Evolutionary conservation across 768 basidiomycete species (phyloP).

Genomic region (Mycena amicta): DNA sequence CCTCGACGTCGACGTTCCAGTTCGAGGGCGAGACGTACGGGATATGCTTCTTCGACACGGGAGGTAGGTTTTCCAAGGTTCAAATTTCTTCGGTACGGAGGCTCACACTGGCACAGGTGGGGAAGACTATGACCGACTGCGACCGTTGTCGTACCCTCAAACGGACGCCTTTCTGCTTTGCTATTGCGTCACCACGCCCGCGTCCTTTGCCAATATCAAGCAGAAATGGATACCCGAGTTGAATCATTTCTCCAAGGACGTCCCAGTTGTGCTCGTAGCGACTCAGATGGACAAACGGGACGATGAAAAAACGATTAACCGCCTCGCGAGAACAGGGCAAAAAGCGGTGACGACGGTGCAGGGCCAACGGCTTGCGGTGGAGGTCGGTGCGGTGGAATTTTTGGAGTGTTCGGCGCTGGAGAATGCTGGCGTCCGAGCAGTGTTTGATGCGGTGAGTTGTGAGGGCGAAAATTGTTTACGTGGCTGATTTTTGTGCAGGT

Average conservation of each 20-base stretch:
- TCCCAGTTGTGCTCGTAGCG: constrained; percentile 94
- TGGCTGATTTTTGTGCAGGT: no score
- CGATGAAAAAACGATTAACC: neutral
- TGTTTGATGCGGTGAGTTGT: neutral
- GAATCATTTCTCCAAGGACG: constrained; percentile 97
- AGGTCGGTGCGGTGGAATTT: constrained; percentile 3
- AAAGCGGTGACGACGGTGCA: neutral
- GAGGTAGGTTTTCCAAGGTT: no score
- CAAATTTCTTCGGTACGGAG: no score
- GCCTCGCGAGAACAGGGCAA: neutral
- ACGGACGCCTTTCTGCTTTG: neutral
- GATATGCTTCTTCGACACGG: neutral
- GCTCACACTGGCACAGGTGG: neutral
- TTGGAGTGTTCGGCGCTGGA: constrained; percentile 7
- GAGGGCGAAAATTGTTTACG: no score
- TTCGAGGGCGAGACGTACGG: neutral
- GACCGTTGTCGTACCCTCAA: neutral
- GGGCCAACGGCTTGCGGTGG: neutral
- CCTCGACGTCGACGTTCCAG: neutral
- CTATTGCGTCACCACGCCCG: constrained; percentile 82
- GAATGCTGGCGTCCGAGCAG: neutral
- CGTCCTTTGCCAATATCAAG: constrained; percentile 99
- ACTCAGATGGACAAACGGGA: neutral
- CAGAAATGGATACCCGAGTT: constrained; percentile 99
- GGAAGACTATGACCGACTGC: neutral